Evolutionary conservation across 176 grass and related monocot species (phyloP).

Genomic region (maize (Zea mays)): DNA sequence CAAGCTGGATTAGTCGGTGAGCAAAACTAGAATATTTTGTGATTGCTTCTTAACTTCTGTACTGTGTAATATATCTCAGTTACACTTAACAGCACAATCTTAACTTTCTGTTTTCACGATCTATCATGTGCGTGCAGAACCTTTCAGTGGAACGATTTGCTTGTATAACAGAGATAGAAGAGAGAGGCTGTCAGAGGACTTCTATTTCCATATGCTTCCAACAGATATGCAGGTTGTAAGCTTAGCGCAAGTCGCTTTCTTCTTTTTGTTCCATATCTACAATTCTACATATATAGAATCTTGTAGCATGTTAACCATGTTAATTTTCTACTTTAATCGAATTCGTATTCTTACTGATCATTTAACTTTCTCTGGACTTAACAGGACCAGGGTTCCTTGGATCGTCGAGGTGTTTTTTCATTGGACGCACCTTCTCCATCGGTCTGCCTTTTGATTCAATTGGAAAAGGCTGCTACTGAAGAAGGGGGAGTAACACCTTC

Average conservation of each 20-base stretch:
- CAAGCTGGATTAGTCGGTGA: constrained; percentile 95
- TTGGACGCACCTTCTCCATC: constrained; percentile 88
- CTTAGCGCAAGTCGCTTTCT: constrained; percentile 12
- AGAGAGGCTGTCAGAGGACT: constrained; percentile 96
- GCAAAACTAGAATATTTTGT: constrained; percentile 37
- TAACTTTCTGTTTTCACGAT: constrained; percentile 30
- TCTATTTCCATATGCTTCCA: constrained; percentile 80
- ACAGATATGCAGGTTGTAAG: constrained; percentile 88
- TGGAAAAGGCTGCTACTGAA: constrained; percentile 90
- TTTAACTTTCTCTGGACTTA: constrained; percentile 37
- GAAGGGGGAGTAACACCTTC: constrained; percentile 94
- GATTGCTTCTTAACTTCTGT: constrained; percentile 29
- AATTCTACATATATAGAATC: not conserved
- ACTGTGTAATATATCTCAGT: constrained; percentile 16
- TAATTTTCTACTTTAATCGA: constrained; percentile 26
- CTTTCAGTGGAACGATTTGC: constrained; percentile 95
- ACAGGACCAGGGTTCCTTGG: constrained; percentile 67
- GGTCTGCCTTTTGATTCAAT: constrained; percentile 86
- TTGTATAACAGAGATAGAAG: constrained; percentile 97
- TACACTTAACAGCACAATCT: constrained; percentile 11
- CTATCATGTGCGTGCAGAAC: constrained; percentile 57
- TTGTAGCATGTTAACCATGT: constrained; percentile 11
- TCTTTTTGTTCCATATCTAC: constrained; percentile 6
- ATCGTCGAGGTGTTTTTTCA: constrained; percentile 72
- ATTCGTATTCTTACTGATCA: constrained; percentile 19